Base-by-base conservation (phyloP, 176 grass and related monocot species). In the Themeda triandra region DNA sequence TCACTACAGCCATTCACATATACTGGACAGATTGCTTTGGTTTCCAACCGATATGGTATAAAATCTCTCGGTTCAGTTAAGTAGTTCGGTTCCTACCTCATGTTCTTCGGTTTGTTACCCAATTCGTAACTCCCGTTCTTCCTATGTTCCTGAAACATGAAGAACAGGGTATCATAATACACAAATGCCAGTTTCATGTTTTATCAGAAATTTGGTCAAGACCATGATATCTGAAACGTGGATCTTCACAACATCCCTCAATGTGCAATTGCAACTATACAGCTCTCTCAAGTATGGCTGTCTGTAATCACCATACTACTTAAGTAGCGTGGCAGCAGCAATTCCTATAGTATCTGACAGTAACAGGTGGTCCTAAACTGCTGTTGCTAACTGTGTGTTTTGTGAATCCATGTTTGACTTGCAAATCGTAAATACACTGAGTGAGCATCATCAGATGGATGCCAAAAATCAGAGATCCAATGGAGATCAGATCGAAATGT, bases 381-480 rank as follows among this genome's bases (percentile, higher is more conserved):
- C 70, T 62, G 81, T 45, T 74, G 59, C 74, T 65, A 79, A 28
- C 24, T 35, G 39, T 10, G 19, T 53, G 78, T 66, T 86, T 23
- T 58, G 10, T 60, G 76, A 86, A 73, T 45, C 28, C 59, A 79
- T 86, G 42, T 65, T 82, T 86, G n/a, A n/a, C n/a, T n/a, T n/a
- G 79, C 60, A 73, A 79, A 82, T 60, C 60, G 45, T 86, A 46
- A 6, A 67, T 86, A 83, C 80, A 75, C 1, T 60, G 23, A 67
- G 8, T 60, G 23, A 67, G 8, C 45, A 83, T 63, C 69, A 73
- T 67, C 73, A n/a, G n/a, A n/a, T n/a, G n/a, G 58, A 65, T 72
- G 79, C 84, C 59, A 90, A 86, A 78, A 79, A 90, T 68, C 79
- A 86, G 67, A 67, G 84, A 73, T 59, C 73, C 73, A 48, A 86